Percentiles rank a stretch among this genome's conserved stretches.
Conservation (phyloP, 2,329 filamentous ascomycete genomes). For the Diplodia seriata region DNA sequence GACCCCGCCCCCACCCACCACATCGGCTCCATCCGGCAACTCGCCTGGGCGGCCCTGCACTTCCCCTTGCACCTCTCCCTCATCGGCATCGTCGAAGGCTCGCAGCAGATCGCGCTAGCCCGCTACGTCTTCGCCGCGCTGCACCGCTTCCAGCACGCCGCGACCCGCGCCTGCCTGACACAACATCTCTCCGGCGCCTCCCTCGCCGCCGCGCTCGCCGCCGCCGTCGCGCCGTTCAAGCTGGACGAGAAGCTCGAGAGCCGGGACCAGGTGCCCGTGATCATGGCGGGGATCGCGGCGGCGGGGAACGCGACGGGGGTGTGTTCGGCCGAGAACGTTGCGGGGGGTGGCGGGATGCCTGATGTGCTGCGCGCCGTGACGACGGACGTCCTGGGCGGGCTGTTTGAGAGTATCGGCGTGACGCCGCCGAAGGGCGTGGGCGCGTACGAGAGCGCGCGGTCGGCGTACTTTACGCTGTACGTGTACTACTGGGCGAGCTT, state of each 20-base stretch:
- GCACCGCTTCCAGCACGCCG: neutral
- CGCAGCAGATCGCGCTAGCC: constrained; percentile 36
- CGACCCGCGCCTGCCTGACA: constrained; percentile 1
- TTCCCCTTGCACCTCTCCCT: constrained; percentile 44
- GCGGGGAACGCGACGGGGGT: constrained; percentile 35
- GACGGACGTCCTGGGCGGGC: neutral
- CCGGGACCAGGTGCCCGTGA: constrained; percentile 18
- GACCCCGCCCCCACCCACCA: constrained; percentile 43
- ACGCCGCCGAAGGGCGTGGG: neutral
- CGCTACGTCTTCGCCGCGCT: constrained; percentile 32
- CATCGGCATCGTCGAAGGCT: constrained; percentile 43
- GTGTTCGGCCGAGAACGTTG: constrained; percentile 31
- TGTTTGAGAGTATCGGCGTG: constrained; percentile 6
- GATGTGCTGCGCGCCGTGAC: neutral
- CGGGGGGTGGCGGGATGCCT: neutral
- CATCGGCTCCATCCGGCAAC: constrained; percentile 45
- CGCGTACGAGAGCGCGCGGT: neutral
- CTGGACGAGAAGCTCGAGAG: constrained; percentile 33
- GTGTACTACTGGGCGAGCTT: constrained; percentile 50
- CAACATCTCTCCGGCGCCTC: constrained; percentile 32
- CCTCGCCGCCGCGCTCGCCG: constrained; percentile 30
- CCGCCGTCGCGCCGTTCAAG: constrained; percentile 35
- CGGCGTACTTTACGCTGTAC: constrained; percentile 36
- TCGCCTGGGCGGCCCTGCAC: constrained; percentile 43
- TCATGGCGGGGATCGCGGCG: constrained; percentile 32